These are phyloP conservation scores for Cyclostephanos invisitatus DNA, from an alignment of 108 stramenopile species.

Conservation along the genomic window DNA sequence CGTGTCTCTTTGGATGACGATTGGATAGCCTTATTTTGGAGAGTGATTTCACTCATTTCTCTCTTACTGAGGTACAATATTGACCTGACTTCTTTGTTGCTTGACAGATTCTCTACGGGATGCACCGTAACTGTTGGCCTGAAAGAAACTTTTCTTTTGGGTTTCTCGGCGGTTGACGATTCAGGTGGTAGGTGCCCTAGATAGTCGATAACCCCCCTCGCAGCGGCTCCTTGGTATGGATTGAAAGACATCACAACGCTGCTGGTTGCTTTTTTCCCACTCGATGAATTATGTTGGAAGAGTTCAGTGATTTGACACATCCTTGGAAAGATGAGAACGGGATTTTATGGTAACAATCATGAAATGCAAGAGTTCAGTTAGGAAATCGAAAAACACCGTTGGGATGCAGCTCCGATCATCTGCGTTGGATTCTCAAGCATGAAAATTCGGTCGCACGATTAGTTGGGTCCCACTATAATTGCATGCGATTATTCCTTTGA, in stretches of 20 bases:
- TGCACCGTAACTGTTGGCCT: slow-evolving; percentile 14
- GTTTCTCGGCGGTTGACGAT: not conserved
- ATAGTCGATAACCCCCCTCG: not conserved
- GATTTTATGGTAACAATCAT: too few relatives aligned
- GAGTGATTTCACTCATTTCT: slow-evolving; percentile 5
- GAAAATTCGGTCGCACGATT: too few relatives aligned
- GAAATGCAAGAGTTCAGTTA: too few relatives aligned
- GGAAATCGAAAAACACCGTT: too few relatives aligned
- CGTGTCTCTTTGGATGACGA: slow-evolving; percentile 9
- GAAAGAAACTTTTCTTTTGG: slow-evolving; percentile 19
- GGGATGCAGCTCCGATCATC: too few relatives aligned
- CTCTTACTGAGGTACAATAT: slow-evolving; percentile 16
- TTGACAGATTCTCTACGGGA: slow-evolving; percentile 2
- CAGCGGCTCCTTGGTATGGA: not conserved
- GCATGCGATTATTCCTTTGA: too few relatives aligned
- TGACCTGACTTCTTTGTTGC: slow-evolving; percentile 15
- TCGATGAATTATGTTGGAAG: too few relatives aligned
- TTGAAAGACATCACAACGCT: not conserved
- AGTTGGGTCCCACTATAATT: too few relatives aligned
- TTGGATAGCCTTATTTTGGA: slow-evolving; percentile 13
- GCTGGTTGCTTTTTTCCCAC: not conserved
- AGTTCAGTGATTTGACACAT: too few relatives aligned
- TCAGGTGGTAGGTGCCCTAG: not conserved
- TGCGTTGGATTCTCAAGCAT: too few relatives aligned
- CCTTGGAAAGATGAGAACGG: too few relatives aligned